Evolutionary conservation across 805 yeast genomes (phyloP), one percentile per base, ranked within the genome.

Genomic region (Tetrapisispora pingtungensis): DNA sequence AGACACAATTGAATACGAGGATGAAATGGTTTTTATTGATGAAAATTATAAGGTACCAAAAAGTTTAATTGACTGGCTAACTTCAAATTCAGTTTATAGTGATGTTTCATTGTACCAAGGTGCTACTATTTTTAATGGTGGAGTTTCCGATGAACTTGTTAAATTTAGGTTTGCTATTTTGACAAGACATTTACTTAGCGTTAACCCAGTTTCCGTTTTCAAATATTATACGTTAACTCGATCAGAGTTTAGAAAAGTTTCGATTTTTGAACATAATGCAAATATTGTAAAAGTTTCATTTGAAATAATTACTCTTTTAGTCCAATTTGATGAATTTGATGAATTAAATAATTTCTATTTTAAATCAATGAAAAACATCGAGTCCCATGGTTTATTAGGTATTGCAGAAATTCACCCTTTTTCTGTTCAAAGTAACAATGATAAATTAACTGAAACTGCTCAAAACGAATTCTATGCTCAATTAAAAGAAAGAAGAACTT

Each of bases 11-110:
- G 72, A 67, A 7, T 42, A 69, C 22, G 60, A 60, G 17, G 61
- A 56, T 10, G 70, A 67, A 8, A 49, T 59, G 46, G 46, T 65
- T 3, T 37, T 40, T 1, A 42, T 73, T 22, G 62, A 57, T 33
- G 66, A 62, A 1, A 58, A 60, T 13, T 55, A 58, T 18, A 59
- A 55, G n/a, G 53, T 72, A 10, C 79, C 80, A 10, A 54, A 56
- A 24, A 27, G 45, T 3, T 45, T 71, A 28, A 47, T 64, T 10
- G 64, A 59, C 43, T 60, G 66, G 62, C 32, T 69, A 26, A 40
- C 58, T 6, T 56, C 61, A 3, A 64, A 61, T 35, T 41, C 54
- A 6, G 57, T 58, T 7, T 48, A 50, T 17, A 59, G 72, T 0
- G 59, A 58, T 36, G 44, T 68, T 33, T 51, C 68, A 0, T 50